These are phyloP conservation scores for Colletotrichum theobromicola DNA, from an alignment of 2,329 filamentous ascomycete genomes.

Conservation along the genomic window DNA sequence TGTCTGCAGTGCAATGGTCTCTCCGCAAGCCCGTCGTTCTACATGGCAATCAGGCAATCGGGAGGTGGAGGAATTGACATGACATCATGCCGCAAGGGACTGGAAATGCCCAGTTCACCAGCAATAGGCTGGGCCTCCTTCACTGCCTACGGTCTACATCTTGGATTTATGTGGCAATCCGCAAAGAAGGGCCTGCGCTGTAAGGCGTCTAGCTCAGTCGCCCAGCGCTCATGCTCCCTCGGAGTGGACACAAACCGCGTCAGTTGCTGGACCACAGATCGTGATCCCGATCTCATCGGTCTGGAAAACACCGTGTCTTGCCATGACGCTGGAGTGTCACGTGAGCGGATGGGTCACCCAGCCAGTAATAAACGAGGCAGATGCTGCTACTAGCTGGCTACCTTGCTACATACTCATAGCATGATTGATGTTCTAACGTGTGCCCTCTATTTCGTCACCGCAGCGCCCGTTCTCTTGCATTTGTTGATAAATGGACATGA, in stretches of 20 bases:
- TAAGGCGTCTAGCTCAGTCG: background rate
- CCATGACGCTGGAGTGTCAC: background rate
- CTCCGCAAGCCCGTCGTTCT: background rate
- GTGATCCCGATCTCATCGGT: background rate
- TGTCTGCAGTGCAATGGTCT: background rate
- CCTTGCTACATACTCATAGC: background rate
- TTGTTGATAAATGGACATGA: background rate
- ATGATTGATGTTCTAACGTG: background rate
- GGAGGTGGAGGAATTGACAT: background rate
- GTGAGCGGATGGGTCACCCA: conserved; percentile 6
- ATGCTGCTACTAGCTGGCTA: background rate
- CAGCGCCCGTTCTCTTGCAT: background rate
- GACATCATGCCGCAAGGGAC: background rate
- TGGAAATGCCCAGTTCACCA: background rate
- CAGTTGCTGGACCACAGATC: background rate
- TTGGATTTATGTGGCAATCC: background rate
- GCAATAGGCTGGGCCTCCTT: background rate
- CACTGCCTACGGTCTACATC: background rate
- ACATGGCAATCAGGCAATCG: background rate
- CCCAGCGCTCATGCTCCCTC: background rate
- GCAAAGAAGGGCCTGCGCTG: background rate
- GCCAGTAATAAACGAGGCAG: background rate
- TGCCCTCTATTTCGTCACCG: background rate
- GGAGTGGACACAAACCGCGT: background rate
- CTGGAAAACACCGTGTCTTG: background rate